Base-by-base conservation (phyloP, 805 yeast genomes). In the Saturnispora diversa region DNA sequence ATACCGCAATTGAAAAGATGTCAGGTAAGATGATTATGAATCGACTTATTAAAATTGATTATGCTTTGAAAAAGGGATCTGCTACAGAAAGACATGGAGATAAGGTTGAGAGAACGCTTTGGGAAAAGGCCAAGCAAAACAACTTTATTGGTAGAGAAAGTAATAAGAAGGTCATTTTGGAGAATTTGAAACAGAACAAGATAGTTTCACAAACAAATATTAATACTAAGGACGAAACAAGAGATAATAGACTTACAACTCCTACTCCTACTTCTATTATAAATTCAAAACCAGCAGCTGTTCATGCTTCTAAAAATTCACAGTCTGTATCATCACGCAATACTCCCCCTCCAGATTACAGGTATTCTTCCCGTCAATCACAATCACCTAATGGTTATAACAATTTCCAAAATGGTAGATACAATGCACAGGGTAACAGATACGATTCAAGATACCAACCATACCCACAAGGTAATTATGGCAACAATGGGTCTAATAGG, bases 51-150 rank as follows among this genome's bases (percentile, higher is more conserved):
- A 57, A 60, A 2, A 65, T 88, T 2, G 72, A 73, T 24, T 87
- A 86, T 55, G 92, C 95, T 0, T 76, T 68, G 52, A 85, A 84
- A 58, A 75, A 74, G 42, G 74, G 66, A 39, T 71, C 67, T 15
- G 68, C 71, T 43, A 49, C 43, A 7, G 75, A 75, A 15, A 68
- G 72, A 35, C 94, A 84, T 51, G 96, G 96, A n/a, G 88, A 81
- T 50, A 70, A 69, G 28, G 75, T 77, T 0, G 96, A 88, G 55
- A 67, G 96, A 50, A 47, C 71, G 39, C 66, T 87, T 40, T 88
- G 90, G 31, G 50, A 49, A 26, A 52, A 53, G 40, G 59, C 59
- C 8, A 45, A 48, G 21, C 48, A 48, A 26, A 54, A 54, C 39
- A 46, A 55, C 31, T 48, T 47, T 17, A 29, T 40, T 32, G 36